phyloP scores from a whole-genome alignment of 768 basidiomycete species.

The Boletus tylopilopsis region DNA sequence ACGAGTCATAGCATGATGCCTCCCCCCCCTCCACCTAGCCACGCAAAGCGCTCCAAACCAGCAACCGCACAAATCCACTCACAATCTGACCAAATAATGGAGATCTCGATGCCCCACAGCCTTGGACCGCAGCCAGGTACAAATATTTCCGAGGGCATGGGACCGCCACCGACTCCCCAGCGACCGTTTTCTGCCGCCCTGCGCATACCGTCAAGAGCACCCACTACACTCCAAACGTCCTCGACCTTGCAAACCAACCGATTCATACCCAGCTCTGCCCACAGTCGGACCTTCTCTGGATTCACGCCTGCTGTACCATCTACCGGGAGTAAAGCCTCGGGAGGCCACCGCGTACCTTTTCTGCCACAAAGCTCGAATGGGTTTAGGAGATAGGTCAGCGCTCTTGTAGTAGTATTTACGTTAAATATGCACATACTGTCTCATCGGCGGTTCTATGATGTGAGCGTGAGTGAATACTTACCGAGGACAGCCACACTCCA shows the following conservation, averaged over 20 bases:
- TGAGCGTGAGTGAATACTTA: slow-evolving; percentile 1
- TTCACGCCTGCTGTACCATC: slow-evolving; percentile 18
- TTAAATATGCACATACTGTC: no score
- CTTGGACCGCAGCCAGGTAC: slow-evolving; percentile 21
- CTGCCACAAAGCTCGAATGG: slow-evolving; percentile 34
- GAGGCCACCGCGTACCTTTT: slow-evolving; percentile 55
- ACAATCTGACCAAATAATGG: slow-evolving; percentile 11
- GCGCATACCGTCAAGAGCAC: slow-evolving; percentile 26
- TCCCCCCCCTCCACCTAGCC: slow-evolving; percentile 26
- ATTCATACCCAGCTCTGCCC: slow-evolving; percentile 28
- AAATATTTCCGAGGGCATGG: slow-evolving; percentile 37
- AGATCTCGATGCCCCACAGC: slow-evolving; percentile 8
- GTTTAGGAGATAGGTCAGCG: slow-evolving; percentile 31
- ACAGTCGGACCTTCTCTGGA: slow-evolving; percentile 22
- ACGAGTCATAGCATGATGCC: slow-evolving; percentile 31
- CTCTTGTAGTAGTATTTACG: no score
- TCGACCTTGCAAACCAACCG: slow-evolving; percentile 28
- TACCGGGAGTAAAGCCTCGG: slow-evolving; percentile 23
- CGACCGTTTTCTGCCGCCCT: slow-evolving; percentile 23
- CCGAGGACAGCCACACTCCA: slow-evolving; percentile 11
- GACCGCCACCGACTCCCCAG: slow-evolving; percentile 52
- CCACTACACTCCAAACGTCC: slow-evolving; percentile 4
- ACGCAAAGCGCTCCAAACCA: slow-evolving; percentile 24
- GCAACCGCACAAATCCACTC: slow-evolving; percentile 12
- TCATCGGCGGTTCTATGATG: background rate